Conservation (phyloP, 2,329 filamentous ascomycete genomes). For the Verticillium longisporum region DNA sequence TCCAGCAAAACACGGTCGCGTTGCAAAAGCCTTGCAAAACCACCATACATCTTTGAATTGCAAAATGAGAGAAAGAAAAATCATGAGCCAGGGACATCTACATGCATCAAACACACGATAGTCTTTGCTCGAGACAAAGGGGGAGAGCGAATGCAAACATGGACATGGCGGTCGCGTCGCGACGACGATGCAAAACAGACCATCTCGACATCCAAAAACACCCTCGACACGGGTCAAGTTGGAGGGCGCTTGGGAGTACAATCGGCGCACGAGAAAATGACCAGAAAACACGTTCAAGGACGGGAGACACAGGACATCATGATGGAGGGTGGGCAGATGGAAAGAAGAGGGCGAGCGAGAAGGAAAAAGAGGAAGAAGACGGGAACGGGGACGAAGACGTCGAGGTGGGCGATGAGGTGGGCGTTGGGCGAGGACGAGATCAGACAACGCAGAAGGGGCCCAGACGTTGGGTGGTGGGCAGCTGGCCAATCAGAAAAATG, state of each 20-base stretch:
- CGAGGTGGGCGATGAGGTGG: slow-evolving; percentile 13
- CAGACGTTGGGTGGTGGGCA: background rate
- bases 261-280: background rate
- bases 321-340: slow-evolving; percentile 9
- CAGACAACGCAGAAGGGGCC: slow-evolving; percentile 2
- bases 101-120: background rate
- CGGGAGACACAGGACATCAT: background rate
- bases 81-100: background rate
- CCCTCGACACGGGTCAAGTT: background rate
- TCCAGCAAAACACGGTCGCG: background rate
- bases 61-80: background rate
- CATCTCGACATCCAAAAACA: background rate
- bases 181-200: background rate
- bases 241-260: background rate
- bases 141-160: background rate
- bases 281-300: background rate
- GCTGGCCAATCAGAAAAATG: slow-evolving; percentile 11
- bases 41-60: background rate
- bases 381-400: slow-evolving; percentile 2
- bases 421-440: slow-evolving; percentile 10
- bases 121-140: no score
- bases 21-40: background rate
- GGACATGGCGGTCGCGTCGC: background rate
- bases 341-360: slow-evolving; percentile 3
- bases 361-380: slow-evolving; percentile 6